phyloP scores from a whole-genome alignment of 2,329 filamentous ascomycete species.

The Apiospora marii region DNA sequence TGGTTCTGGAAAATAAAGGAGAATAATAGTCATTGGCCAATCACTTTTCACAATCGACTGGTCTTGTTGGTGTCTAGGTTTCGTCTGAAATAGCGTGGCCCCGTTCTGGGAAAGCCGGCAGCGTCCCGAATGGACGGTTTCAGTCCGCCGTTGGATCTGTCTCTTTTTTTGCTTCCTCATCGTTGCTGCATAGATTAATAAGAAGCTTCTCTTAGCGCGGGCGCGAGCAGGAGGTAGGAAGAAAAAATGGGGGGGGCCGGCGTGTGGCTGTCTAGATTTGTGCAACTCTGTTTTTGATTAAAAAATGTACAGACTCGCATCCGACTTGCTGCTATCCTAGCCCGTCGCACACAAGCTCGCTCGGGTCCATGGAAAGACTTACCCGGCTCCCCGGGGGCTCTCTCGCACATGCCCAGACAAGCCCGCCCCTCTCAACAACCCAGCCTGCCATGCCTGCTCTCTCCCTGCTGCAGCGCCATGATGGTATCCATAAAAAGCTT shows the following conservation, averaged over 20 bases:
- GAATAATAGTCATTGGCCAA: conserved; percentile 9
- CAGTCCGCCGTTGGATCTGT: conserved; percentile 19
- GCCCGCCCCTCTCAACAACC: conserved; percentile 5
- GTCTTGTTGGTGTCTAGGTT: conserved; percentile 21
- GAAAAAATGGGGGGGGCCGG: background rate
- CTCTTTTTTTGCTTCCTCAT: background rate
- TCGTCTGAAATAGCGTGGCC: conserved; percentile 23
- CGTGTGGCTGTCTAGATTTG: conserved; percentile 14
- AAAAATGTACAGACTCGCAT: conserved; percentile 18
- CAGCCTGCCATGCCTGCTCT: background rate
- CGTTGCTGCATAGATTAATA: conserved; percentile 6
- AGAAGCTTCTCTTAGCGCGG: conserved; percentile 12
- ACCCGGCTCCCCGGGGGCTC: conserved; percentile 21
- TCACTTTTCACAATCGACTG: conserved; percentile 15
- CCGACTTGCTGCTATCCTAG: background rate
- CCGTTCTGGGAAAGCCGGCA: conserved; percentile 22
- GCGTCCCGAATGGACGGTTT: conserved; percentile 22
- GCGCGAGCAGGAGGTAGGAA: background rate
- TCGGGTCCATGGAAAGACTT: conserved; percentile 20
- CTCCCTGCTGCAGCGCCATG: conserved; percentile 11
- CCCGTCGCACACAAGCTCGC: conserved; percentile 11
- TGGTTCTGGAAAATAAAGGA: conserved; percentile 22
- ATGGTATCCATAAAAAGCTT: conserved; percentile 22
- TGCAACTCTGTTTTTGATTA: conserved; percentile 13
- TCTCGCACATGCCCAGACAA: conserved; percentile 8